Percentiles rank a stretch among this genome's conserved stretches.
Conservation (phyloP, 768 basidiomycete species). For the Mycena albidolilacea region DNA sequence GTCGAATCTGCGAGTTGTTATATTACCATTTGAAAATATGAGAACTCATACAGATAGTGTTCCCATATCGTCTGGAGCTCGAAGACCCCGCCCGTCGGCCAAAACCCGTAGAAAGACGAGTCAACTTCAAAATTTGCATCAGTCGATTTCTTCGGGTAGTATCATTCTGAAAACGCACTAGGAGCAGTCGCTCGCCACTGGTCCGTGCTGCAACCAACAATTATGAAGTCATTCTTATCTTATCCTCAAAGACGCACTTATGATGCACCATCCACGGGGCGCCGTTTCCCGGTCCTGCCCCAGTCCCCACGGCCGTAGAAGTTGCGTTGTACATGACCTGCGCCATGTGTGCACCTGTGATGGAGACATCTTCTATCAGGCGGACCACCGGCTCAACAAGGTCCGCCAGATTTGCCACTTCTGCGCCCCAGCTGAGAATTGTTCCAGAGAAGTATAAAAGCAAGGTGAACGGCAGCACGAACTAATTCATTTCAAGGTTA, state of each 20-base stretch:
- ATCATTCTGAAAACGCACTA: conserved; percentile 15
- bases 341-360: conserved; percentile 29
- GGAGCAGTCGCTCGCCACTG: conserved; percentile 28
- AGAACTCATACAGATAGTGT: conserved; percentile 29
- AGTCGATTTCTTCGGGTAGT: conserved; percentile 5
- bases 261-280: conserved; percentile 39
- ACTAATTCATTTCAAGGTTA: conserved; percentile 35
- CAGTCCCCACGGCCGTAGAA: conserved; percentile 17
- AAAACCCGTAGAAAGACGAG: conserved; percentile 39
- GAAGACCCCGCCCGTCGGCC: conserved; percentile 37
- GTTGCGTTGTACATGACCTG: conserved; percentile 38
- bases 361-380: conserved; percentile 37
- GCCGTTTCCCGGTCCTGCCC: conserved; percentile 14
- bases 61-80: conserved; percentile 37
- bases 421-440: conserved; percentile 34
- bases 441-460: background rate
- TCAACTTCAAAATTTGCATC: conserved; percentile 31
- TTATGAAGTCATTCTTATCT: conserved; percentile 7
- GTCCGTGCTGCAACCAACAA: conserved; percentile 7
- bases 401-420: conserved; percentile 39
- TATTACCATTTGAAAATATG: background rate
- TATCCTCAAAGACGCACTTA: conserved; percentile 21
- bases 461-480: background rate
- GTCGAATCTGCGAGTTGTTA: conserved; percentile 17
- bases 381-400: conserved; percentile 37